A percentile compares a stretch with the other conserved stretches of the same genome.
Conservation (phyloP, 495 filamentous ascomycete genomes). For the Aspergillus diversus region DNA sequence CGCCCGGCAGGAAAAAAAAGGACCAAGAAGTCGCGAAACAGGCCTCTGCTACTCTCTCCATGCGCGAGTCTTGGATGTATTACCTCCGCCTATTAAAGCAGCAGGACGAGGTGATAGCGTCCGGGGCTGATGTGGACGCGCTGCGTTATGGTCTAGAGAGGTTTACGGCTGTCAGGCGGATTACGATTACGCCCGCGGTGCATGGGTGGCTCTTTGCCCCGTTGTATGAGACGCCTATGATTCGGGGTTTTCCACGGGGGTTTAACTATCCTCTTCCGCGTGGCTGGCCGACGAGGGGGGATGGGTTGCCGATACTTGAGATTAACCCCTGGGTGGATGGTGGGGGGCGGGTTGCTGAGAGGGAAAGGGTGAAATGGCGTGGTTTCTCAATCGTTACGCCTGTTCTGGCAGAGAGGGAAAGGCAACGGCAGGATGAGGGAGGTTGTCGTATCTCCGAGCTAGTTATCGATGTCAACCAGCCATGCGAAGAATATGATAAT, state of each 20-base stretch:
- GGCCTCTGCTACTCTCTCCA: slow-evolving; percentile 15
- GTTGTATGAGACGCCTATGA: slow-evolving; percentile 39
- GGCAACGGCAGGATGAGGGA: not conserved
- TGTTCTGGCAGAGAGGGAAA: slow-evolving; percentile 9
- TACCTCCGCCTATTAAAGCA: slow-evolving; percentile 26
- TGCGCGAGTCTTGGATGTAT: slow-evolving; percentile 27
- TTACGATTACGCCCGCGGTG: slow-evolving; percentile 35
- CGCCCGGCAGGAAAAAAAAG: not conserved
- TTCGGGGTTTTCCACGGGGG: slow-evolving; percentile 33
- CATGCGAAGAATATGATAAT: slow-evolving; percentile 26
- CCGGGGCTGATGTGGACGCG: slow-evolving; percentile 25
- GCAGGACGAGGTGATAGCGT: slow-evolving; percentile 25
- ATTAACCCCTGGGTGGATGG: slow-evolving; percentile 14
- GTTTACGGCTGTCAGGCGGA: slow-evolving; percentile 28
- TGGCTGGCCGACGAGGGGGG: slow-evolving; percentile 28
- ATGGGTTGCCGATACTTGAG: slow-evolving; percentile 10
- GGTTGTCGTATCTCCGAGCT: slow-evolving; percentile 28
- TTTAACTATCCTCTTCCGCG: slow-evolving; percentile 37
- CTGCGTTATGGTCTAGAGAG: slow-evolving; percentile 29
- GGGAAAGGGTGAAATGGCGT: slow-evolving; percentile 15
- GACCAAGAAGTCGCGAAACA: slow-evolving; percentile 6
- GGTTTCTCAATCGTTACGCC: slow-evolving; percentile 27
- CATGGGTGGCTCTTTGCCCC: slow-evolving; percentile 33
- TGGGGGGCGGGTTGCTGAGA: slow-evolving; percentile 15
- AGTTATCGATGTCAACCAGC: slow-evolving; percentile 22